Conservation (phyloP, 73 alveolate species). For the Diophrys sp. region DNA sequence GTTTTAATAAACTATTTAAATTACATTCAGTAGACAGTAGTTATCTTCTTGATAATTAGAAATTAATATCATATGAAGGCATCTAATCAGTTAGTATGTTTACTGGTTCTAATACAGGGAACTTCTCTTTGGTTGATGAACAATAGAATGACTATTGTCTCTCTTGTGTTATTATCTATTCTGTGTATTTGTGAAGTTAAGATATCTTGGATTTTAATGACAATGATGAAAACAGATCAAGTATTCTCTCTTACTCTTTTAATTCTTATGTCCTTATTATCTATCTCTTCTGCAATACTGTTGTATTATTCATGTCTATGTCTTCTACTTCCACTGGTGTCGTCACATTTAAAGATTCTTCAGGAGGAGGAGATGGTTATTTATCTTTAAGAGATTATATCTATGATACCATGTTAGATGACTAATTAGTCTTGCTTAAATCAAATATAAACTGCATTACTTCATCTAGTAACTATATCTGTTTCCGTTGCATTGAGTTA, state of each 20-base stretch:
- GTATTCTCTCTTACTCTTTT: not conserved
- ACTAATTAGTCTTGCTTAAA: not conserved
- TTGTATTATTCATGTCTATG: not conserved
- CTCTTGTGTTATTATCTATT: not conserved
- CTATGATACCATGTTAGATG: not conserved
- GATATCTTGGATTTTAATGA: not conserved
- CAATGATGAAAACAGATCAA: not conserved
- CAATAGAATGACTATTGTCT: not conserved
- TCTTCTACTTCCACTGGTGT: not conserved
- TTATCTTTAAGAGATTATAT: not conserved
- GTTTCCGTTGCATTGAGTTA: not conserved
- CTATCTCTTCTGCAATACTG: not conserved
- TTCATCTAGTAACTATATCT: not conserved
- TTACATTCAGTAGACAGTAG: not conserved
- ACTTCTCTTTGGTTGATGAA: not conserved
- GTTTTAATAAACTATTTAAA: too few relatives aligned
- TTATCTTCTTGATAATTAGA: not conserved
- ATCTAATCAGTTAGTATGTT: too few relatives aligned
- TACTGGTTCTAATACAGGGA: not conserved
- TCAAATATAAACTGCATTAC: not conserved
- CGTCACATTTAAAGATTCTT: not conserved
- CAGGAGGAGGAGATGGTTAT: not conserved
- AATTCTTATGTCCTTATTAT: not conserved
- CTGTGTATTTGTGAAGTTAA: not conserved
- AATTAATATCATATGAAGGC: not conserved